Evolutionary conservation across 1,284 basidiomycete genomes (phyloP).

Genomic region (Ustilago xerochloae): DNA sequence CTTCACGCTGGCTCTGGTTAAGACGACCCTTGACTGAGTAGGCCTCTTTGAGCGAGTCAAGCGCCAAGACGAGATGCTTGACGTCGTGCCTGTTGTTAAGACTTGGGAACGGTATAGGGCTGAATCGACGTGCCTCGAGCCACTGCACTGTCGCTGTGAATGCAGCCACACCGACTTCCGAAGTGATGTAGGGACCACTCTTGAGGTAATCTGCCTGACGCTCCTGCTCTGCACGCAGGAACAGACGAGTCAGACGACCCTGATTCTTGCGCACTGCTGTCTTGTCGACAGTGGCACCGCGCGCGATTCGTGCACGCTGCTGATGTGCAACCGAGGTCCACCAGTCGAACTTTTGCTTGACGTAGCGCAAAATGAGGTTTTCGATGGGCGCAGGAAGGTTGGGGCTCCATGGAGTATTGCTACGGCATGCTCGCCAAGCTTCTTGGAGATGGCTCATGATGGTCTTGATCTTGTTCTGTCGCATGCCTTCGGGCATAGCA

Average conservation of each 20-base stretch:
- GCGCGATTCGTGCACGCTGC: constrained; percentile 91
- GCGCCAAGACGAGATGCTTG: constrained; percentile 65
- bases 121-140: constrained; percentile 67
- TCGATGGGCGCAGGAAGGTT: constrained; percentile 98
- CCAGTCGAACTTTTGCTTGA: constrained; percentile 99
- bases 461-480: constrained; percentile 98
- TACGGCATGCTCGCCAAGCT: constrained; percentile 97
- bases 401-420: constrained; percentile 97
- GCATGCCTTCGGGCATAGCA: constrained; percentile 98
- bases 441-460: constrained; percentile 97
- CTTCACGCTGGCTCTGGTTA: constrained; percentile 67
- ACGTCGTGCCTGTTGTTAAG: constrained; percentile 68
- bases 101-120: constrained; percentile 67
- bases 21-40: constrained; percentile 68
- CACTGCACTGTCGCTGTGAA: constrained; percentile 68
- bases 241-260: constrained; percentile 83
- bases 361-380: constrained; percentile 98
- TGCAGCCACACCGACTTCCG: constrained; percentile 66
- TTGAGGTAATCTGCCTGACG: constrained; percentile 67
- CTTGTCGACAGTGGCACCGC: constrained; percentile 98
- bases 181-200: constrained; percentile 67
- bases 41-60: constrained; percentile 67
- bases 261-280: constrained; percentile 97
- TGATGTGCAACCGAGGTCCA: constrained; percentile 94
- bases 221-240: constrained; percentile 65